A percentile compares a stretch with the other conserved stretches of the same genome.
phyloP scores from a whole-genome alignment of 768 basidiomycete genomes.

The Coprinopsis marcescibilis region DNA sequence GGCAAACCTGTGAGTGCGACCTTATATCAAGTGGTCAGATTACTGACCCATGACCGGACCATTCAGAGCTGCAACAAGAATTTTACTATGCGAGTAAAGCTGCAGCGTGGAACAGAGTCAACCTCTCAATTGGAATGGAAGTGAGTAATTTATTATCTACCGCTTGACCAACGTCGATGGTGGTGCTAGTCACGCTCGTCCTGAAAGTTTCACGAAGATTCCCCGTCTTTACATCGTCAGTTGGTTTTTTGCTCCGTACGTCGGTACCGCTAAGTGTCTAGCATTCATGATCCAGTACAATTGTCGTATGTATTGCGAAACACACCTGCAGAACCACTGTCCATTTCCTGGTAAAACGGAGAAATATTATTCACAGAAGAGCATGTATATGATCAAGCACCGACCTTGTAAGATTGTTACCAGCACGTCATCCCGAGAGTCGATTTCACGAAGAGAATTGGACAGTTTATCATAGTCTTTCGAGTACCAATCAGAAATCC shows the following conservation, averaged over 20 bases:
- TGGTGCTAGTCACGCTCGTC: conserved; percentile 40
- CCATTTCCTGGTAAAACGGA: conserved; percentile 44
- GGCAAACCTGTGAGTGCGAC: background rate
- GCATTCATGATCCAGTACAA: background rate
- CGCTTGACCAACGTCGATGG: conserved; percentile 60
- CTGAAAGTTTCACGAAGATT: conserved; percentile 43
- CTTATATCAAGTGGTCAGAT: background rate
- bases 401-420: conserved; percentile 68
- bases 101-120: conserved; percentile 18
- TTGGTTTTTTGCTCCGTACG: conserved; percentile 30
- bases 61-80: conserved; percentile 66
- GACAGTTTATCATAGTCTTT: conserved; percentile 62
- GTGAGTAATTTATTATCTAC: conserved; percentile 29
- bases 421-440: conserved; percentile 53
- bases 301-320: conserved; percentile 1
- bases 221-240: conserved; percentile 13
- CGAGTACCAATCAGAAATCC: background rate
- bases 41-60: conserved; percentile 68
- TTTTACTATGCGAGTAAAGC: conserved; percentile 66
- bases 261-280: conserved; percentile 46
- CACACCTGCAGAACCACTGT: conserved; percentile 72
- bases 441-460: conserved; percentile 49
- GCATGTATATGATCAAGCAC: background rate
- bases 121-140: background rate
- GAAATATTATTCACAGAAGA: background rate